These are phyloP conservation scores for Tricharina praecox DNA, from an alignment of 495 filamentous ascomycete species.

Conservation along the genomic window DNA sequence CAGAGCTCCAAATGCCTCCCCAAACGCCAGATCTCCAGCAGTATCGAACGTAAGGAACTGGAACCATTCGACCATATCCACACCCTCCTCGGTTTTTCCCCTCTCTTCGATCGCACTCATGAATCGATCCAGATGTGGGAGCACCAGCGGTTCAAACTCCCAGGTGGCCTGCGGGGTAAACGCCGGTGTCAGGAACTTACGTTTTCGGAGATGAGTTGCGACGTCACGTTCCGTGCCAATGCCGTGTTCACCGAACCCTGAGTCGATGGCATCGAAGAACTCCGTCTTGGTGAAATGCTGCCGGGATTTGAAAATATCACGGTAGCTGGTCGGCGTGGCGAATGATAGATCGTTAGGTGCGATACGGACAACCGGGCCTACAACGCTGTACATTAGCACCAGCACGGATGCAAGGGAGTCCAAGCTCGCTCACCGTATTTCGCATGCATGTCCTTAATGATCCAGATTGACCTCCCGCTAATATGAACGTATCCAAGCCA, in stretches of 20 bases:
- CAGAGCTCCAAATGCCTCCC: constrained; percentile 17
- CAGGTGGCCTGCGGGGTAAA: constrained; percentile 35
- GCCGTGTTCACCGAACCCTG: constrained; percentile 4
- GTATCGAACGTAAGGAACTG: constrained; percentile 33
- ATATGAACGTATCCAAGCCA: constrained; percentile 8
- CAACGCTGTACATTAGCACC: neutral
- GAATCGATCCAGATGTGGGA: constrained; percentile 33
- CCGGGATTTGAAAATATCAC: constrained; percentile 36
- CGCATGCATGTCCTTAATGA: constrained; percentile 15
- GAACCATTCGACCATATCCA: constrained; percentile 33
- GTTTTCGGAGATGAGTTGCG: constrained; percentile 27
- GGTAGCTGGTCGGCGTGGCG: constrained; percentile 36
- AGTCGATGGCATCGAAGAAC: constrained; percentile 26
- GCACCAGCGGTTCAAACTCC: constrained; percentile 34
- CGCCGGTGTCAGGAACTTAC: constrained; percentile 31
- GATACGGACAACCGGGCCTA: constrained; percentile 38
- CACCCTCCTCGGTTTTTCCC: constrained; percentile 29
- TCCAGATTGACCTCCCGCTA: constrained; percentile 8
- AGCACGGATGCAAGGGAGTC: neutral
- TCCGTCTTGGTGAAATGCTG: constrained; percentile 24
- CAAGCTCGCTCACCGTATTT: constrained; percentile 18
- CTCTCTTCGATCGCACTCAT: constrained; percentile 26
- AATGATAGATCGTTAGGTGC: constrained; percentile 41
- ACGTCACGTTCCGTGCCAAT: constrained; percentile 16
- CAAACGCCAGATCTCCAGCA: constrained; percentile 39